Evolutionary conservation across 177 flowering plant genomes (phyloP), one percentile per base, ranked within the genome.

Genomic region (Telopea speciosissima): DNA sequence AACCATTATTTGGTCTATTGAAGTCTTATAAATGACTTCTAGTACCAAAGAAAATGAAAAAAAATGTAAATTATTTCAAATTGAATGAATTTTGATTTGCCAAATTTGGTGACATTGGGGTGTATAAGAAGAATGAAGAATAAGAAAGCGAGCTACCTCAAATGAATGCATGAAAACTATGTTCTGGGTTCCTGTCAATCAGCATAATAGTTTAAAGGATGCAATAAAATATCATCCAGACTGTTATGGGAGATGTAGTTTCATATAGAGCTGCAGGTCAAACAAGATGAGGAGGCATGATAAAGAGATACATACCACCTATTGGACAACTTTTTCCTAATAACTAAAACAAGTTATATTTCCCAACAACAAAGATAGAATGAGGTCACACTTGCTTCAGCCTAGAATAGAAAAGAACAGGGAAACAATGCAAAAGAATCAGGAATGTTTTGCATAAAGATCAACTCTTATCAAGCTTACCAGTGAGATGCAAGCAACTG

Each of bases 401-500:
- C 19, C 17, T 52, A 14, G 21, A 52, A 52, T 19, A 14, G n/a
- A 52, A 52, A 52, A 19, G 19, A 52, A 52, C n/a, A 52, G n/a
- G 58, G 5, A 52, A 14, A 52, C 11, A 14, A 52, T 14, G 58
- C 17, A 52, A 14, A 52, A 14, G n/a, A 52, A 14, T 52, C 58
- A 52, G n/a, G 21, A 3, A 52, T 52, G n/a, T 16, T n/a, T n/a
- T 52, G 58, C 58, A 52, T 12, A 52, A 13, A 52, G 4, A 28
- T 16, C 19, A 11, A 49, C 54, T 49, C 17, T 0, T 49, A 21
- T 31, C 52, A 68, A 73, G 36, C 96, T 84, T 81, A 95, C 99
- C 93, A 88, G 54, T 63, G 91, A 89, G 72, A 95, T 82, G 81
- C 99, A 89, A 12, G 83, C 88, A 78, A 95, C 97, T 49, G 96